Evolutionary conservation across 1,139 yeast genomes (phyloP), one percentile per base, ranked within the genome.

Genomic region (Diutina neorugosa): DNA sequence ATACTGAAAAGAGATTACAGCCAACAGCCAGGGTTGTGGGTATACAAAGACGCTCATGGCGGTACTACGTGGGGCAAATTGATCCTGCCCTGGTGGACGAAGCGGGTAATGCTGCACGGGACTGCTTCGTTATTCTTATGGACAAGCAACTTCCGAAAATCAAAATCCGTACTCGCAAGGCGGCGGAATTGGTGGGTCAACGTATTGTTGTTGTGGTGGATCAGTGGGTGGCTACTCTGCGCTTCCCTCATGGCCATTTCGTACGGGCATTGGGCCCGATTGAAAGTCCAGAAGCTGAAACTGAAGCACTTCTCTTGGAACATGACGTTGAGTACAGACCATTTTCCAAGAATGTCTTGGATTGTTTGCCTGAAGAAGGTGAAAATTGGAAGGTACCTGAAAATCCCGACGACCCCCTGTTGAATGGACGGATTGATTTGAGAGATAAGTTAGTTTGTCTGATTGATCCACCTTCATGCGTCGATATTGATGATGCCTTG

Each of bases 291-390:
- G 90, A 86, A 61, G 98, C 98, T 1, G 99, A 94, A 69, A 93
- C 97, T 3, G 98, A 94, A 65, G 96, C 98, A 1, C 73, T 94
- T 54, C 71, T 94, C 52, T 72, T 94, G 57, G 98, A 94, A 63
- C 97, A 94, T 65, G 97, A 93, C 65, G 96, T 94, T 37, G 98
- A 93, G 63, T 93, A 90, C 65, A 78, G 97, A 61, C 99, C 98
- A 27, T 94, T 94, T 65, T 85, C 97, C 7, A 89, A 89, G 62
- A 82, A 90, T 55, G 98, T 94, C 0, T 74, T 94, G 63, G 94
- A 83, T 56, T 94, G 99, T 70, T 74, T 94, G 56, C 99, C 99
- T 2, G 65, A 76, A 44, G 98, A 93, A 67, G 98, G 98, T 20
- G 90, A 87, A 60, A 79, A 86, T 56, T 94, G 98, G 98, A 79